Evolutionary conservation across 2,329 filamentous ascomycete genomes (phyloP), one percentile per base, ranked within the genome.

Genomic region (Westerdykella ornata): DNA sequence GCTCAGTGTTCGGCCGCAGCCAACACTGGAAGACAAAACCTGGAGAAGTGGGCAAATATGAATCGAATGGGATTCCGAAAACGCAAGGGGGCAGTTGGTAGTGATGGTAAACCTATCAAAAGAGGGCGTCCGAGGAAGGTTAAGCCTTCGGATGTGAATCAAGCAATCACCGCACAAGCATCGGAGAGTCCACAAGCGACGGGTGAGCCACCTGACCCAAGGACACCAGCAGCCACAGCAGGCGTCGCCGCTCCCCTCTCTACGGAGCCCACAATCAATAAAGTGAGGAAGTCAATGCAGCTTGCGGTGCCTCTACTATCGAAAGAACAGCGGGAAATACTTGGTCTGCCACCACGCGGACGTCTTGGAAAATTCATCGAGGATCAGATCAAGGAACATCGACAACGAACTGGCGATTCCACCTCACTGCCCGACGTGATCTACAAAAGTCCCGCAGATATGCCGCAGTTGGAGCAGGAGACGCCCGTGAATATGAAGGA

Each of bases 301-400:
- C 30, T 19, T 11, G 34, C 34, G 15, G 19, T 36, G 18, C 38
- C 56, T n/a, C 47, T 50, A 5, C 50, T 62, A 14, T 60, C 52
- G 0, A 42, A 42, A 37, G 56, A 57, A 16, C 51, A 63, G 37
- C 49, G 58, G 20, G 28, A 48, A 2, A 44, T 49, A 7, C 35
- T 62, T 14, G 57, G 59, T 2, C 33, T 61, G 34, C 48, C 56
- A 33, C 37, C 45, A 6, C 52, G 44, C 36, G 59, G 57, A 16
- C 54, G 60, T 9, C 45, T 63, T 18, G 52, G 48, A 19, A 46
- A 46, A 13, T 44, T 47, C 9, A 44, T 54, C 12, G 52, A 59
- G 35, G 37, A 50, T 9, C 58, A 62, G 37, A 57, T 64, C 17
- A 44, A 49, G 35, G 54, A 47, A 8, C 48, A 64, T 43, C 57